A percentile compares a stretch with the other conserved stretches of the same genome.
phyloP scores from a whole-genome alignment of 2,329 filamentous ascomycete genomes.

The Paraphaeosphaeria sporulosa region DNA sequence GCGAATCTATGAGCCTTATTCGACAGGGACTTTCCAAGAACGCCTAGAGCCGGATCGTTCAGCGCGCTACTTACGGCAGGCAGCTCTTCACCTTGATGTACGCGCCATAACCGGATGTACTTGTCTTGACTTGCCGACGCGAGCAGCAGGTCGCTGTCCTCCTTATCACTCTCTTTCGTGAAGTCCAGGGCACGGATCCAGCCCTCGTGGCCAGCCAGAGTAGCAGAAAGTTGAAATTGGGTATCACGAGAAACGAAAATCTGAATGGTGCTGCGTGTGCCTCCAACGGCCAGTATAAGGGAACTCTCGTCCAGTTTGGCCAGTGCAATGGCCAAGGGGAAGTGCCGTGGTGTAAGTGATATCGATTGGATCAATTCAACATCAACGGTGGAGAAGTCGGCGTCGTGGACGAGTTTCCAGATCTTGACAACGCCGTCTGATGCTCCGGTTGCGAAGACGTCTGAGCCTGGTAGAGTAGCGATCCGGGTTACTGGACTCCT shows the following conservation, averaged over 20 bases:
- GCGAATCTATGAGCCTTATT: slow-evolving; percentile 88
- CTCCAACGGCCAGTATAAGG: slow-evolving; percentile 80
- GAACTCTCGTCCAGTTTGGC: slow-evolving; percentile 64
- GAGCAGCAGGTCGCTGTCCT: slow-evolving; percentile 74
- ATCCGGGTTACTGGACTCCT: slow-evolving; percentile 76
- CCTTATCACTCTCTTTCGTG: slow-evolving; percentile 64
- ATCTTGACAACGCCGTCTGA: slow-evolving; percentile 69
- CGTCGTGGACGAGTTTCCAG: slow-evolving; percentile 68
- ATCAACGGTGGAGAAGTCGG: slow-evolving; percentile 35
- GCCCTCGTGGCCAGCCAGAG: slow-evolving; percentile 87
- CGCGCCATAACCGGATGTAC: slow-evolving; percentile 91
- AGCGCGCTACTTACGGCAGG: slow-evolving; percentile 64
- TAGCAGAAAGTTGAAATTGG: slow-evolving; percentile 76
- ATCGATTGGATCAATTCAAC: slow-evolving; percentile 61
- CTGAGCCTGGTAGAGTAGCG: slow-evolving; percentile 53
- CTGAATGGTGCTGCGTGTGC: slow-evolving; percentile 83
- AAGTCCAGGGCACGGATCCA: slow-evolving; percentile 92
- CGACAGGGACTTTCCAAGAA: slow-evolving; percentile 76
- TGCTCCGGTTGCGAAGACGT: slow-evolving; percentile 66
- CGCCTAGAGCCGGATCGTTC: slow-evolving; percentile 64
- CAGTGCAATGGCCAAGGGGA: slow-evolving; percentile 80
- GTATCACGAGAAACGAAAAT: slow-evolving; percentile 70
- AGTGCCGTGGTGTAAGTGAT: slow-evolving; percentile 76
- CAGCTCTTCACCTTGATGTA: slow-evolving; percentile 74
- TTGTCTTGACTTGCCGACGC: slow-evolving; percentile 97